Conservation (phyloP, 805 yeast genomes). For the Clavispora vitiphila region DNA sequence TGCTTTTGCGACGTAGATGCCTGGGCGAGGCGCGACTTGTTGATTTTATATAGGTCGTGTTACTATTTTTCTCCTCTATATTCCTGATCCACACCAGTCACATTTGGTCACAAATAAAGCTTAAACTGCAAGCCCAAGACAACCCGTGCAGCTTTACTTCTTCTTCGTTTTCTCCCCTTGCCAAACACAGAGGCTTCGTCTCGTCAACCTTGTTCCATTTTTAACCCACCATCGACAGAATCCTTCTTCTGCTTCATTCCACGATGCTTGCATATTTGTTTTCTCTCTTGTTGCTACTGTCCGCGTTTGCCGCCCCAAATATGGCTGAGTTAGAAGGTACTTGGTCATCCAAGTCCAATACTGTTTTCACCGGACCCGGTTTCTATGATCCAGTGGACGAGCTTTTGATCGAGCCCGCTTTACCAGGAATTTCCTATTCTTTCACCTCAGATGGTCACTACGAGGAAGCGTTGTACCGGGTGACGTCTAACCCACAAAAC, state of each 20-base stretch:
- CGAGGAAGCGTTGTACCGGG: conserved; percentile 85
- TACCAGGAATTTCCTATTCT: conserved; percentile 91
- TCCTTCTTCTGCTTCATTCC: conserved; percentile 1
- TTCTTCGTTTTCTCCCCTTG: too few relatives aligned
- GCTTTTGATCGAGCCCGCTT: conserved; percentile 86
- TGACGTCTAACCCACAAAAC: conserved; percentile 61
- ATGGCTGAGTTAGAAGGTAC: conserved; percentile 68
- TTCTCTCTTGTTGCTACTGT: conserved; percentile 7
- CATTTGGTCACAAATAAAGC: not conserved
- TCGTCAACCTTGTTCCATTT: not conserved
- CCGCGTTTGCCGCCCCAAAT: conserved; percentile 28
- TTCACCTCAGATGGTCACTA: conserved; percentile 89
- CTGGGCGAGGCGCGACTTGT: not conserved
- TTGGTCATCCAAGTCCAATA: conserved; percentile 90
- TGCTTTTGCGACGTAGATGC: not conserved
- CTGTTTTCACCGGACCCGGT: conserved; percentile 95
- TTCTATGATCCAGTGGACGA: conserved; percentile 97
- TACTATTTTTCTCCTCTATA: not conserved
- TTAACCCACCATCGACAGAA: not conserved
- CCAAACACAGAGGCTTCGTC: too few relatives aligned
- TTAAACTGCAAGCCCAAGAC: too few relatives aligned
- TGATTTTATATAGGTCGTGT: not conserved
- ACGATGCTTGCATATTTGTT: conserved; percentile 1
- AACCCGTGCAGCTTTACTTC: too few relatives aligned
- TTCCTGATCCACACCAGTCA: not conserved